Percentiles rank a stretch among this genome's conserved stretches.
Evolutionary conservation across 768 basidiomycete species (phyloP).

Genomic region (Boletus tomentosulus): DNA sequence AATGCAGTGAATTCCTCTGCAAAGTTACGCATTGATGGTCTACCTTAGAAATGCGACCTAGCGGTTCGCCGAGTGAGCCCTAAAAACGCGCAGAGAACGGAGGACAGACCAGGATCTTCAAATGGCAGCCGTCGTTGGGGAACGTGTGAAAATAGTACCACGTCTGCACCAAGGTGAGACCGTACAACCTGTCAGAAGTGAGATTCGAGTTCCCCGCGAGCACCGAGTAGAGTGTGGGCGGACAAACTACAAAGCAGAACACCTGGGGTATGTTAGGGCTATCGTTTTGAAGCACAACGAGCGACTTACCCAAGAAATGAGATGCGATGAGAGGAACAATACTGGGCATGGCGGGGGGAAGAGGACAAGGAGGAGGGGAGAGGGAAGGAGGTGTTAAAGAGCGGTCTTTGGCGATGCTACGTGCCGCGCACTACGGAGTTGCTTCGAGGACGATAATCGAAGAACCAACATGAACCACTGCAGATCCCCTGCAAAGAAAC

Average conservation of each 20-base stretch:
- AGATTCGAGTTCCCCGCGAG: neutral
- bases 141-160: slow-evolving; percentile 32
- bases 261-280: slow-evolving; percentile 18
- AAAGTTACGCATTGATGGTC: neutral
- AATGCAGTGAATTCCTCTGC: slow-evolving; percentile 1
- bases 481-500: slow-evolving; percentile 1
- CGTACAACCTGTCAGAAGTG: slow-evolving; percentile 28
- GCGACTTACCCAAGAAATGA: slow-evolving; percentile 24
- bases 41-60: slow-evolving; percentile 31
- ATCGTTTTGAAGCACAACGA: neutral
- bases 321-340: slow-evolving; percentile 23
- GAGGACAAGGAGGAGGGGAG: neutral
- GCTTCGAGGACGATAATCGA: slow-evolving; percentile 32
- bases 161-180: slow-evolving; percentile 33
- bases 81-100: neutral
- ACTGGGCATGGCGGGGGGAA: slow-evolving; percentile 11
- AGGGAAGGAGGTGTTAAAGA: slow-evolving; percentile 6
- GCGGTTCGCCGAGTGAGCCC: neutral
- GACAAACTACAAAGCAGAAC: slow-evolving; percentile 32
- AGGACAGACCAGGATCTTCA: slow-evolving; percentile 30
- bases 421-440: slow-evolving; percentile 28
- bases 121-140: slow-evolving; percentile 26
- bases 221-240: neutral
- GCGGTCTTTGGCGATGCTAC: slow-evolving; percentile 19
- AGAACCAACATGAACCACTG: slow-evolving; percentile 13